A percentile compares a stretch with the other conserved stretches of the same genome.
These are phyloP conservation scores for Darksidea phi DNA, from an alignment of 495 filamentous ascomycete genomes.

Conservation along the genomic window DNA sequence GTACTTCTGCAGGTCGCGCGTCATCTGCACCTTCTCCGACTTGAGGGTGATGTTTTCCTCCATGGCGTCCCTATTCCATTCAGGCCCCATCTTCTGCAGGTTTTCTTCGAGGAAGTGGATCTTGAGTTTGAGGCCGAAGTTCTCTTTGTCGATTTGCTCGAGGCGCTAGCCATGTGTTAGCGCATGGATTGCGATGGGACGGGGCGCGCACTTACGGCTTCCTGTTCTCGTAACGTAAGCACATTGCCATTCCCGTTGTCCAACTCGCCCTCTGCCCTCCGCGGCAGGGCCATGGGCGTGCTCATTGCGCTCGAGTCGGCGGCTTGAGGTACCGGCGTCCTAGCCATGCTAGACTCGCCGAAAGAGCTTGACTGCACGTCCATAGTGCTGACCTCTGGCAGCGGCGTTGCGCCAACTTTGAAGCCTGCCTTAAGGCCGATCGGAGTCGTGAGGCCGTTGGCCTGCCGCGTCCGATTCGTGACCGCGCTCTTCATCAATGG, in stretches of 20 bases:
- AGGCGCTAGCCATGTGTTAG: slow-evolving; percentile 57
- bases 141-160: slow-evolving; percentile 91
- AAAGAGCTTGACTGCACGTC: slow-evolving; percentile 46
- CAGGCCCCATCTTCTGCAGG: slow-evolving; percentile 77
- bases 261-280: slow-evolving; percentile 64
- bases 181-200: slow-evolving; percentile 23
- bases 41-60: slow-evolving; percentile 96
- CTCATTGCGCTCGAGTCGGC: slow-evolving; percentile 74
- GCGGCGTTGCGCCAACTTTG: slow-evolving; percentile 49
- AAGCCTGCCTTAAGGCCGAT: slow-evolving; percentile 61
- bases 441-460: slow-evolving; percentile 63
- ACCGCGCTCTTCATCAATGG: slow-evolving; percentile 89
- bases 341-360: slow-evolving; percentile 41
- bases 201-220: slow-evolving; percentile 58
- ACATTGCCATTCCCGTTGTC: slow-evolving; percentile 86
- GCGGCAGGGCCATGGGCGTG: slow-evolving; percentile 72
- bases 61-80: slow-evolving; percentile 79
- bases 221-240: slow-evolving; percentile 87
- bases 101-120: slow-evolving; percentile 79
- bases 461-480: slow-evolving; percentile 64
- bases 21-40: slow-evolving; percentile 81
- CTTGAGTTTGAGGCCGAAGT: slow-evolving; percentile 76
- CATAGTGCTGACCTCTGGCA: slow-evolving; percentile 57
- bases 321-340: slow-evolving; percentile 66
- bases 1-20: slow-evolving; percentile 78